Evolutionary conservation across 2,329 filamentous ascomycete species (phyloP), one percentile per base, ranked within the genome.

Genomic region (Fusarium heterosporum): DNA sequence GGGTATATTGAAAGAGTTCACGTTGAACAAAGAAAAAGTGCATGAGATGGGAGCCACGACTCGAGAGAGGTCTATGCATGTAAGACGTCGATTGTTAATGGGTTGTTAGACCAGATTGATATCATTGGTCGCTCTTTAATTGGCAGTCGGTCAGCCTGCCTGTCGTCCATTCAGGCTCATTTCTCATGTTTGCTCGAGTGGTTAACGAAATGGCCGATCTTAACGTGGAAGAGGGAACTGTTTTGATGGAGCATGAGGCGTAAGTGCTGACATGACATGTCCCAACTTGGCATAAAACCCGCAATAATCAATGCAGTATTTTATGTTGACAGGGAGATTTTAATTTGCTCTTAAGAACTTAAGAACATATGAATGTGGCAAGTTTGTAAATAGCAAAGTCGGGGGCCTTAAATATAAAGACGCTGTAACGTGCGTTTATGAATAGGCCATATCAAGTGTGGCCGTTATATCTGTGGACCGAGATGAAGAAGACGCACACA

Each of bases 11-110:
- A 22, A 22, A 22, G 22, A 22, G 22, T 22, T 22, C 6, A 22
- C 22, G 22, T 22, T 25, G 43, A 17, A 17, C 50, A 30, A 4
- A 34, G 45, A 36, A 47, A 51, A 32, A 46, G 28, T 42, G 29
- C 41, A 26, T 34, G 42, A 51, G 39, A 64, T 43, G 47, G 38
- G 60, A 66, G 61, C 61, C 46, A 49, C 46, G 55, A 34, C 60
- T 61, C 48, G 14, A 43, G 36, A 48, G 41, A 60, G 64, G 47
- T 57, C 47, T 48, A 68, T 68, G 64, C 64, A 68, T 51, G 64
- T 66, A 55, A 68, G 64, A n/a, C 34, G 16, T 29, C 50, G 28
- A 34, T 25, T 46, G 16, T 26, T n/a, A 30, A 30, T 22, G n/a
- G 30, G 26, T 22, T 41, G 26, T 40, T 38, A 43, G 40, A 25